Conservation (phyloP, 345 rosid genomes). For the Salix arbutifolia region DNA sequence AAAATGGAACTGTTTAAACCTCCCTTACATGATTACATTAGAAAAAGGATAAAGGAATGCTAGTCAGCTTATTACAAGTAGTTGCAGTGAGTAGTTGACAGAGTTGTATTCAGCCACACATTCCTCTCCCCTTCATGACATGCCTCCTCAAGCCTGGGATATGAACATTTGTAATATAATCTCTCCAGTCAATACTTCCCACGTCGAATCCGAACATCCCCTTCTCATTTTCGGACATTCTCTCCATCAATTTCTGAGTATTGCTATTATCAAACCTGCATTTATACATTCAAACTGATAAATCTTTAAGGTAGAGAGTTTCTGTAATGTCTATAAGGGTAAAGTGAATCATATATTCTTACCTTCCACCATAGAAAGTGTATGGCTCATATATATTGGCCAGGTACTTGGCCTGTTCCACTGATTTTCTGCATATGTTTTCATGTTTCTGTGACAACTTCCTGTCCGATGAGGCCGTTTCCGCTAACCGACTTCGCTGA, state of each 20-base stretch:
- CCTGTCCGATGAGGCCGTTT: slow-evolving; percentile 32
- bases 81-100: neutral
- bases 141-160: slow-evolving; percentile 29
- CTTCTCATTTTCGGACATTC: slow-evolving; percentile 75
- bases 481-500: slow-evolving; percentile 41
- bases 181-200: slow-evolving; percentile 27
- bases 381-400: slow-evolving; percentile 83
- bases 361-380: slow-evolving; percentile 90
- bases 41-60: neutral
- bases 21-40: neutral
- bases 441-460: slow-evolving; percentile 57
- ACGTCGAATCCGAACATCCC: slow-evolving; percentile 55
- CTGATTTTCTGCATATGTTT: slow-evolving; percentile 58
- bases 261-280: slow-evolving; percentile 85
- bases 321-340: neutral
- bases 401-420: slow-evolving; percentile 78
- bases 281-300: neutral
- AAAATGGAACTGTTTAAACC: neutral
- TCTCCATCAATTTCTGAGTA: slow-evolving; percentile 61
- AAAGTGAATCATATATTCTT: neutral
- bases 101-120: neutral
- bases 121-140: slow-evolving; percentile 28
- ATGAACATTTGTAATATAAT: slow-evolving; percentile 27
- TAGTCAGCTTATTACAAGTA: neutral
- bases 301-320: too few species aligned